These are phyloP conservation scores for Diaporthe ilicicola DNA, from an alignment of 2,329 filamentous ascomycete genomes.

Conservation along the genomic window DNA sequence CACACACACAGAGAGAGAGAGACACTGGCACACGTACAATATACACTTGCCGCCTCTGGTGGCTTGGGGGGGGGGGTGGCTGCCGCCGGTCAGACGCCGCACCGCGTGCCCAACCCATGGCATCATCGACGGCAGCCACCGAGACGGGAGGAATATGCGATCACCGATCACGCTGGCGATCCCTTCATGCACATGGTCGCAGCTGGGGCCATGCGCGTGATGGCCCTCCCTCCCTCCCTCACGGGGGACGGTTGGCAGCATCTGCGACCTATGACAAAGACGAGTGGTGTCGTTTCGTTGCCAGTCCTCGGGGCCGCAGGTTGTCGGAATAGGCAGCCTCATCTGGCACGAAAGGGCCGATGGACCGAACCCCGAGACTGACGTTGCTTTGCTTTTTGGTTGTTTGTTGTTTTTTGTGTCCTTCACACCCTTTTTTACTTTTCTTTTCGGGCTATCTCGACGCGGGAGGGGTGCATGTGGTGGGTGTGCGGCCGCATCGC, in stretches of 20 bases:
- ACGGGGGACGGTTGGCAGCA: not conserved
- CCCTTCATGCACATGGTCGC: conserved; percentile 23
- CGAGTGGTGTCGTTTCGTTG: not conserved
- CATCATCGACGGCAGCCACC: conserved; percentile 3
- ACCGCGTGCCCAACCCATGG: not conserved
- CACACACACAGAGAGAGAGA: not conserved
- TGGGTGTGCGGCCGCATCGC: not conserved
- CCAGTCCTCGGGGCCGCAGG: not conserved
- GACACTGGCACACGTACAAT: not conserved
- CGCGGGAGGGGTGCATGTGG: not conserved
- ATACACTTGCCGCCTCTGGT: not conserved
- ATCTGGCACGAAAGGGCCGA: conserved; percentile 12
- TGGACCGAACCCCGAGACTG: conserved; percentile 15
- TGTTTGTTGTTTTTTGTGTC: too few relatives aligned
- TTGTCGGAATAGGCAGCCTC: not conserved
- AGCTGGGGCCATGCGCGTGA: conserved; percentile 22
- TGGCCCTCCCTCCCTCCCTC: not conserved
- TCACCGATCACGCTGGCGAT: conserved; percentile 24
- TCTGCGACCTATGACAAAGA: conserved; percentile 13
- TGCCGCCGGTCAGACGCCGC: conserved; percentile 25
- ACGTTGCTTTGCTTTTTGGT: not conserved
- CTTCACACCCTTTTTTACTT: not conserved
- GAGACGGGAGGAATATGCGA: conserved; percentile 18
- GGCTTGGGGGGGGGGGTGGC: conserved; percentile 15
- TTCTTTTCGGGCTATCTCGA: conserved; percentile 3